Base-by-base conservation (phyloP, 2,329 filamentous ascomycete species). In the Lecanicillium sp. region DNA sequence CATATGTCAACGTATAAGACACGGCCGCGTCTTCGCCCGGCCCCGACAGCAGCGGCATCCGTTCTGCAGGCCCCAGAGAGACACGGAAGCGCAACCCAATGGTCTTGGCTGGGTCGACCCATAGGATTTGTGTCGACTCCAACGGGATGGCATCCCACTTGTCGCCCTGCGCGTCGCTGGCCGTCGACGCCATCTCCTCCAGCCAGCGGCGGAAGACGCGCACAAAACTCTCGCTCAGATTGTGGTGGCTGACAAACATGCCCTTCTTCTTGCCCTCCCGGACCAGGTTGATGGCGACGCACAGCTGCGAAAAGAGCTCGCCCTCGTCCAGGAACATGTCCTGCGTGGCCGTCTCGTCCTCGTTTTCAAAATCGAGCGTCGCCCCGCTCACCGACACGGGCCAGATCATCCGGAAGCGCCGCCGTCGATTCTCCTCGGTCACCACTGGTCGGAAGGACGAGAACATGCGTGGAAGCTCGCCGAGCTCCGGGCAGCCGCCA, bases 141-240 rank as follows among this genome's bases (percentile, higher is more conserved):
- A 49, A 19, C 32, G 44, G 37, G 35, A 41, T 33, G 22, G 39
- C 29, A 17, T 42, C 36, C 39, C 32, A 32, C 6, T 39, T 35
- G 14, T 41, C 44, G 8, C 45, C 41, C n/a, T n/a, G n/a, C 22
- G 22, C 22, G 6, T 46, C 40, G 11, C 15, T 31, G 13, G 33
- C 40, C 3, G 31, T 29, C 10, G 27, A 78, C 74, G 63, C 57
- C 48, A 58, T 53, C 18, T 68, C 59, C 5, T 68, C 66, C 27
- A 92, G 63, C 85, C 86, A 92, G 13, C 80, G 65, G 37, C 84
- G 72, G 71, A 79, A 89, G 1, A 92, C 68, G 19, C 85, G 71
- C 29, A 87, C 64, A 5, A 87, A 72, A 2, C 80, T 69, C 40
- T 88, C 79, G 39, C 77, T 73, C 29, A 90, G 65, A 30, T 77